Conservation (phyloP, 345 rosid genomes). For the Citrus australasica region DNA sequence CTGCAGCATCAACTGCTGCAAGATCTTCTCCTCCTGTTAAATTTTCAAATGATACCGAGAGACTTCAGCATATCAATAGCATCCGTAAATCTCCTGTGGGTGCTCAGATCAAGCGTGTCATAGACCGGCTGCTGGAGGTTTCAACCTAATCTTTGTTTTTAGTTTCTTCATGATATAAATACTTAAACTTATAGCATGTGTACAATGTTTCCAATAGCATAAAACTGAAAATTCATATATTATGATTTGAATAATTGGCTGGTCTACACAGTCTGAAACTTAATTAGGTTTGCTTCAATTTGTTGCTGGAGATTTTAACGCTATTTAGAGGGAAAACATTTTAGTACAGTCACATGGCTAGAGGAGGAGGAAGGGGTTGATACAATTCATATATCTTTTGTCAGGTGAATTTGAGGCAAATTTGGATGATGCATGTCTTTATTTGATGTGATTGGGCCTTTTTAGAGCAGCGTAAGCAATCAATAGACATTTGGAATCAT, state of each 20-base stretch:
- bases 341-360: background rate
- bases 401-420: background rate
- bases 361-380: background rate
- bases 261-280: background rate
- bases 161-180: background rate
- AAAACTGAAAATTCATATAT: background rate
- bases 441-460: background rate
- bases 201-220: background rate
- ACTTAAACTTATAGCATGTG: background rate
- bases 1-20: conserved; percentile 28
- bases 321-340: background rate
- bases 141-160: background rate
- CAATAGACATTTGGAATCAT: background rate
- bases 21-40: conserved; percentile 45
- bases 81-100: conserved; percentile 77
- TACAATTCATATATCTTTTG: background rate
- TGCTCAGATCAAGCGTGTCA: conserved; percentile 90
- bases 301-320: background rate
- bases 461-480: background rate
- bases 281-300: background rate
- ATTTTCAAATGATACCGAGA: conserved; percentile 76
- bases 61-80: conserved; percentile 53
- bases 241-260: background rate
- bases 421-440: background rate
- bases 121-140: conserved; percentile 61